Evolutionary conservation across 2,329 filamentous ascomycete genomes (phyloP), one percentile per base, ranked within the genome.

Genomic region (Monilinia laxa): DNA sequence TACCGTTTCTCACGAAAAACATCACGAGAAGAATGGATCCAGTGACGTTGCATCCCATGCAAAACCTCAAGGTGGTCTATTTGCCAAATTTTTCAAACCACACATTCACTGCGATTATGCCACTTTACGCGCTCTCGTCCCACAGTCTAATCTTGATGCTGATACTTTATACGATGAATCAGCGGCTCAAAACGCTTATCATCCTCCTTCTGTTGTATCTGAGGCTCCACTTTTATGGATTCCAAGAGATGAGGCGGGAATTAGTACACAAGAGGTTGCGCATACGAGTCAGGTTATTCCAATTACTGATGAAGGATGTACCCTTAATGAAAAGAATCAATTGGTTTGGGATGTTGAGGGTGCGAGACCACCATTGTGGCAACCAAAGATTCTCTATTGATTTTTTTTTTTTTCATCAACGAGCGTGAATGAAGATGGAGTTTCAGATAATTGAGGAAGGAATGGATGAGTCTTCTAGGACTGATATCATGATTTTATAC

Each of bases 261-360:
- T 97, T 53, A 92, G 88, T 64, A 83, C 83, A 73, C 90, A 96
- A 76, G 93, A 96, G 78, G 82, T 95, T 64, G 82, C 82, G 16
- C 90, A 95, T 73, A 90, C 90, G 0, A 81, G 81, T 71, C 86
- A 84, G 73, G 84, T 91, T 42, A 90, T 92, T 40, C 86, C 88
- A 1, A 94, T 96, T 70, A 93, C 90, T 0, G 92, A 97, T 71
- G 90, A 92, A 71, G 90, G 88, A 23, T 90, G 90, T 55, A 83
- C 80, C 60, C 78, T 94, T 62, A 83, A 90, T 73, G 89, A 90
- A 72, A 90, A 92, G 80, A 88, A 88, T 76, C 85, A 85, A 71
- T 79, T 89, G 68, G 77, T 81, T 31, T 88, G 86, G 85, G 81
- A 87, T 74, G 74, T 80, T 14, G 81, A 86, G 68, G 81, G 80